A percentile compares a stretch with the other conserved stretches of the same genome.
These are phyloP conservation scores for Rhynchosporium agropyri DNA, from an alignment of 2,329 filamentous ascomycete genomes.

Conservation along the genomic window DNA sequence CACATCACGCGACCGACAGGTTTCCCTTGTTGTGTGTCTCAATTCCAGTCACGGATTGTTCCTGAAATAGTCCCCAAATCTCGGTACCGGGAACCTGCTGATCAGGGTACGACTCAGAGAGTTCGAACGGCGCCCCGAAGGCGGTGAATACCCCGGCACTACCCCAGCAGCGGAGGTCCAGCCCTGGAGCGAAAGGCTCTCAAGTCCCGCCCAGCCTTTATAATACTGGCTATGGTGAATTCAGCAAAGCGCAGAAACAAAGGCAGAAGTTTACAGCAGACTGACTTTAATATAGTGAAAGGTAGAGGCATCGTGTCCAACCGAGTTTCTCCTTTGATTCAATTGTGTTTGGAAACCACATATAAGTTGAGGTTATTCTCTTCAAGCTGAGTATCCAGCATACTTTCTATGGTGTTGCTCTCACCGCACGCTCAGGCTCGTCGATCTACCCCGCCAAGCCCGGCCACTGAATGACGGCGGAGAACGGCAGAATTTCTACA, in stretches of 20 bases:
- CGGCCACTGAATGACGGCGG: not conserved
- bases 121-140: constrained; percentile 4
- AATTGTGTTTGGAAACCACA: constrained; percentile 2
- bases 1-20: constrained; percentile 18
- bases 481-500: constrained; percentile 17
- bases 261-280: not conserved
- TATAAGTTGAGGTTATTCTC: not conserved
- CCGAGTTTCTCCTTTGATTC: not conserved
- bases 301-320: constrained; percentile 1
- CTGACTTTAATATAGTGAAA: not conserved
- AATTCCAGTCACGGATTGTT: constrained; percentile 2
- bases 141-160: constrained; percentile 7
- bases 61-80: constrained; percentile 7
- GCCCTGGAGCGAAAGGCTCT: constrained; percentile 13
- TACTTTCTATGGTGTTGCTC: not conserved
- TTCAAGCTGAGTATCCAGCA: not conserved
- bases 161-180: not conserved
- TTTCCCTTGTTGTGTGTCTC: constrained; percentile 13
- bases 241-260: constrained; percentile 3
- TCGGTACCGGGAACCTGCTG: constrained; percentile 15
- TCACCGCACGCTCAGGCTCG: too few relatives aligned
- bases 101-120: constrained; percentile 12
- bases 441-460: constrained; percentile 4
- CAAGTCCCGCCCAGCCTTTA: too few relatives aligned
- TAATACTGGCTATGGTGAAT: not conserved